Evolutionary conservation across 371 early-diverging fungal species (phyloP), one percentile per base, ranked within the genome.

Genomic region (Batrachochytrium dendrobatidis): DNA sequence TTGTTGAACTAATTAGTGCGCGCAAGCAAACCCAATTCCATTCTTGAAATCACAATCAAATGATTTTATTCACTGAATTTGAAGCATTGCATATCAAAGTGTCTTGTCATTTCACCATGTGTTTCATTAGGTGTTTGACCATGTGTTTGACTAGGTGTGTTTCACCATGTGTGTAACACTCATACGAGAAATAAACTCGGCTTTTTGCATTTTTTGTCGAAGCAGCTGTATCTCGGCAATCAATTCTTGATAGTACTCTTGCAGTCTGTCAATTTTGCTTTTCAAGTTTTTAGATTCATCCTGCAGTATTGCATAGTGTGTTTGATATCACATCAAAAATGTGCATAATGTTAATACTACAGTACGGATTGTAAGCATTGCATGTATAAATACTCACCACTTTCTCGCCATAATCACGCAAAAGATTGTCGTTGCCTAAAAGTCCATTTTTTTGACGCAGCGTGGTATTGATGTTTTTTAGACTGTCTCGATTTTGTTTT

Each of bases 321-420:
- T 12, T 10, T 0, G 24, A 20, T 24, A 33, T 10, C 31, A 39
- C 6, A 34, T 18, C n/a, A 61, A 61, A 20, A 51, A 20, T 15
- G 24, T 26, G 12, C 7, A 61, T 31, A 55, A 8, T n/a, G 33
- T 35, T 24, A 24, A 51, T 8, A 4, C 15, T 20, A 39, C 15
- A 39, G 39, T 15, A 15, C 39, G 20, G 20, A 39, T 15, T 20
- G 39, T 15, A 39, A 39, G 15, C 39, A 20, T 20, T 15, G 39
- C 15, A 15, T 39, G 39, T 39, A 15, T 39, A 25, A n/a, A 26
- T 8, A 69, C 71, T 25, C 46, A 79, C 80, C 55, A 78, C 76
- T 61, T 73, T 73, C 20, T 66, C 59, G 53, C 76, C 81, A 64
- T 60, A 78, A 52, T 81, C 81, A 8, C 70, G 34, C 44, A 81